A percentile compares a stretch with the other conserved stretches of the same genome.
phyloP scores from a whole-genome alignment of 345 rosid species.

The Diplotaxis tenuifolia region DNA sequence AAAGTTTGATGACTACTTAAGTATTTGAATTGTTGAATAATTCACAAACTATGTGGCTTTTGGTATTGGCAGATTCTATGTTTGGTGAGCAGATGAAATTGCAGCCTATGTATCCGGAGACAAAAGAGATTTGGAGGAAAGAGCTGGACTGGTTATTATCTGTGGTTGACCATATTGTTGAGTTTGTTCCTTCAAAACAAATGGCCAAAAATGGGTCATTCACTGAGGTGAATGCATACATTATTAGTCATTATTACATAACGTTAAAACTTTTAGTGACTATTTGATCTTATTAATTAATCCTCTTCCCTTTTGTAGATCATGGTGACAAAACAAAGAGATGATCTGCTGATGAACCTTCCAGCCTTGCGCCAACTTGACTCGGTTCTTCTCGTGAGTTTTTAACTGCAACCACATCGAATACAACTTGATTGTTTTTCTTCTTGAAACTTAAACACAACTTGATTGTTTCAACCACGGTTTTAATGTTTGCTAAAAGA shows the following conservation, averaged over 20 bases:
- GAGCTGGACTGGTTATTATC: slow-evolving; percentile 68
- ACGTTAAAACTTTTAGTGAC: not conserved
- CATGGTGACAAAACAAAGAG: slow-evolving; percentile 84
- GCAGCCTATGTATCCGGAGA: slow-evolving; percentile 63
- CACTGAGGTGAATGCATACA: slow-evolving; percentile 60
- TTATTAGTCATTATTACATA: not conserved
- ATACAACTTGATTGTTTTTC: not conserved
- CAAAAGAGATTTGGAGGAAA: slow-evolving; percentile 56
- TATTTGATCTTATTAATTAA: not conserved
- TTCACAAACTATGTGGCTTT: not conserved
- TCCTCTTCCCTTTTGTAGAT: slow-evolving; percentile 41
- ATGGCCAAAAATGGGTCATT: slow-evolving; percentile 48
- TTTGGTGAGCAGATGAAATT: slow-evolving; percentile 49
- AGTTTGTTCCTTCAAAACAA: slow-evolving; percentile 67
- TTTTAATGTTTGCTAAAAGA: not conserved
- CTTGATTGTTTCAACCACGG: not conserved
- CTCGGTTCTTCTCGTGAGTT: slow-evolving; percentile 70
- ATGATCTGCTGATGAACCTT: slow-evolving; percentile 67
- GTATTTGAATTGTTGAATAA: not conserved
- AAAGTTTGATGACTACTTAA: not conserved
- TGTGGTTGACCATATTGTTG: slow-evolving; percentile 66
- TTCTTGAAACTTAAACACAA: too few relatives aligned
- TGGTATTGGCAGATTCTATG: slow-evolving; percentile 36
- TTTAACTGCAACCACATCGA: not conserved
- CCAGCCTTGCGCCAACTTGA: slow-evolving; percentile 90